Evolutionary conservation across 306 rosid genomes (phyloP).

Genomic region (Vachellia collinsii): DNA sequence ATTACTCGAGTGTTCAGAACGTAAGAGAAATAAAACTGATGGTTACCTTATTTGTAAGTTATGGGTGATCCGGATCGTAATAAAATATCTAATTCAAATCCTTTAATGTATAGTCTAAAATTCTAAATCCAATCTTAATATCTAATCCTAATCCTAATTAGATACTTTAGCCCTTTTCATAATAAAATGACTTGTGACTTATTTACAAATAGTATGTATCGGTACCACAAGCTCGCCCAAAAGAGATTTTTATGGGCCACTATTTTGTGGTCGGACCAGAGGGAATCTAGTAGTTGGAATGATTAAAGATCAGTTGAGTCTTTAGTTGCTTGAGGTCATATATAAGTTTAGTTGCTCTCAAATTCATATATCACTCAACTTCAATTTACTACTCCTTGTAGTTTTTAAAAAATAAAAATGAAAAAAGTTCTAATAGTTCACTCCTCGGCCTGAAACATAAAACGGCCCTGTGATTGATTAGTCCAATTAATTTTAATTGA

Average conservation of each 20-base stretch:
- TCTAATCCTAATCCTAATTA: too few relatives aligned
- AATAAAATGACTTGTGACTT: too few relatives aligned
- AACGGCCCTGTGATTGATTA: background rate
- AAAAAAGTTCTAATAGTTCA: background rate
- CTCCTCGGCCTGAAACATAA: background rate
- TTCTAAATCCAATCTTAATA: too few relatives aligned
- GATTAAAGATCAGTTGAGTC: background rate
- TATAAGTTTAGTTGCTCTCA: background rate
- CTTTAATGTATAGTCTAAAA: too few relatives aligned
- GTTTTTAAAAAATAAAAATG: background rate
- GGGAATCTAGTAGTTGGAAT: background rate
- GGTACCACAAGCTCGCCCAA: background rate
- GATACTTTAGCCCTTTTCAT: too few relatives aligned
- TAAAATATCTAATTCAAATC: too few relatives aligned
- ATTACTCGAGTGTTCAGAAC: too few relatives aligned
- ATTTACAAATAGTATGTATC: too few relatives aligned
- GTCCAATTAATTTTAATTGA: background rate
- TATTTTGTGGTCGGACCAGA: background rate
- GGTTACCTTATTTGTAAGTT: too few relatives aligned
- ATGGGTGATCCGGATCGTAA: too few relatives aligned
- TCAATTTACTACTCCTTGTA: background rate
- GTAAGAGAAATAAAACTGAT: too few relatives aligned
- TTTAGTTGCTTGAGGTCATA: background rate
- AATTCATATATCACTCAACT: background rate
- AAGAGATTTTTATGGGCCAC: slow-evolving; percentile 34